phyloP scores from a whole-genome alignment of 106 monocot genomes.

The Allium cepa region DNA sequence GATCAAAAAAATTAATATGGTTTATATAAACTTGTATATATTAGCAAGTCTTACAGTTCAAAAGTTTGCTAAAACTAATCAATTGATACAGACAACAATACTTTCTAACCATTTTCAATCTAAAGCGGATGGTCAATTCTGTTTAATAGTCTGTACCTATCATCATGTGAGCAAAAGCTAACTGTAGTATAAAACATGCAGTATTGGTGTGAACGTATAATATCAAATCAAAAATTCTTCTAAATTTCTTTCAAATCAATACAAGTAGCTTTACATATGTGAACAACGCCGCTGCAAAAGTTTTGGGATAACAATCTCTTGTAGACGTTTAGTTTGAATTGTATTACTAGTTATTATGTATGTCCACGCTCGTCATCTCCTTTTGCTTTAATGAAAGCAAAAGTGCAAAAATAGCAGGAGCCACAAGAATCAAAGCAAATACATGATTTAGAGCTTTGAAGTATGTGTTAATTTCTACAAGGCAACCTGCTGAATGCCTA shows the following conservation, averaged over 20 bases:
- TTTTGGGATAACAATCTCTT: slow-evolving; percentile 25
- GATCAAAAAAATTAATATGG: too few relatives aligned
- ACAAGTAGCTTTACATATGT: slow-evolving; percentile 8
- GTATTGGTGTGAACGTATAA: slow-evolving; percentile 27
- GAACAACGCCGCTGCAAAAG: slow-evolving; percentile 36
- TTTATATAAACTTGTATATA: too few relatives aligned
- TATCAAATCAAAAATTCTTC: slow-evolving; percentile 42
- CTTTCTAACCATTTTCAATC: too few relatives aligned
- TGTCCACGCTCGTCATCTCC: slow-evolving; percentile 11
- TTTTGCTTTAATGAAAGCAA: slow-evolving; percentile 16
- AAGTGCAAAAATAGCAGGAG: slow-evolving; percentile 80
- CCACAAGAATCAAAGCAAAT: slow-evolving; percentile 72
- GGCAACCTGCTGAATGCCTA: slow-evolving; percentile 94
- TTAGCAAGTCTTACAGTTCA: too few relatives aligned
- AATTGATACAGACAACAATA: too few relatives aligned
- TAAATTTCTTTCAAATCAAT: slow-evolving; percentile 11
- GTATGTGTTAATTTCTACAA: slow-evolving; percentile 72
- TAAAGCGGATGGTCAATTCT: too few relatives aligned
- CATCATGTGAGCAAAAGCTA: slow-evolving; percentile 48
- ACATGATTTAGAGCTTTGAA: slow-evolving; percentile 74
- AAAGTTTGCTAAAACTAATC: too few relatives aligned
- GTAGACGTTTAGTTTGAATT: background rate
- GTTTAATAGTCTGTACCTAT: slow-evolving; percentile 12
- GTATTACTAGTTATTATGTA: background rate
- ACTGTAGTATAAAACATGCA: slow-evolving; percentile 38